Evolutionary conservation across 2,329 filamentous ascomycete species (phyloP).

Genomic region (Ophiobolus disseminans): DNA sequence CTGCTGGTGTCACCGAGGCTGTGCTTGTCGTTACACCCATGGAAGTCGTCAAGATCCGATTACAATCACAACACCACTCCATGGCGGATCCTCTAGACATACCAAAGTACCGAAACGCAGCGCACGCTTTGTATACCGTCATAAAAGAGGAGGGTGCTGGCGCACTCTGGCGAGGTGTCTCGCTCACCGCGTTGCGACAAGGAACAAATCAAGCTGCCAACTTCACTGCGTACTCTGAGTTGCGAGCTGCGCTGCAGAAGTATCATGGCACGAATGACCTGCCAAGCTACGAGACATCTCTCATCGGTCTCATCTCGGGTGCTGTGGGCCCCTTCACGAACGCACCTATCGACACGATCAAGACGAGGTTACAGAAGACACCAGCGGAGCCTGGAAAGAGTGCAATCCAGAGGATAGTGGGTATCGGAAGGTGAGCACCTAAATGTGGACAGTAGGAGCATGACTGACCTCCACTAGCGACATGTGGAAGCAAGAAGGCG

Average conservation of each 20-base stretch:
- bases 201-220: slow-evolving; percentile 95
- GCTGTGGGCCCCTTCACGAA: slow-evolving; percentile 97
- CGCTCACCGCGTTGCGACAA: slow-evolving; percentile 89
- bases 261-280: slow-evolving; percentile 77
- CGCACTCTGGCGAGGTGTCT: slow-evolving; percentile 91
- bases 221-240: slow-evolving; percentile 96
- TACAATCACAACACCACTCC: slow-evolving; percentile 97
- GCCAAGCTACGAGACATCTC: slow-evolving; percentile 86
- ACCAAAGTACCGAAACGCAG: slow-evolving; percentile 96
- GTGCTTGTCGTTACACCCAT: slow-evolving; percentile 96
- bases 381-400: slow-evolving; percentile 82
- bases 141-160: slow-evolving; percentile 88
- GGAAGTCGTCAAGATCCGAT: slow-evolving; percentile 98
- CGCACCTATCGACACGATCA: slow-evolving; percentile 98
- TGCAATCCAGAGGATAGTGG: slow-evolving; percentile 77
- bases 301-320: slow-evolving; percentile 89
- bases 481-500: slow-evolving; percentile 81
- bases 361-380: slow-evolving; percentile 92
- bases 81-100: slow-evolving; percentile 96
- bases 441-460: not conserved
- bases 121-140: slow-evolving; percentile 83
- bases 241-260: slow-evolving; percentile 78
- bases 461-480: slow-evolving; percentile 39
- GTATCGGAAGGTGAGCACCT: slow-evolving; percentile 67
- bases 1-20: slow-evolving; percentile 94